phyloP scores from a whole-genome alignment of 1,284 basidiomycete species.

The Leccinum insigne region DNA sequence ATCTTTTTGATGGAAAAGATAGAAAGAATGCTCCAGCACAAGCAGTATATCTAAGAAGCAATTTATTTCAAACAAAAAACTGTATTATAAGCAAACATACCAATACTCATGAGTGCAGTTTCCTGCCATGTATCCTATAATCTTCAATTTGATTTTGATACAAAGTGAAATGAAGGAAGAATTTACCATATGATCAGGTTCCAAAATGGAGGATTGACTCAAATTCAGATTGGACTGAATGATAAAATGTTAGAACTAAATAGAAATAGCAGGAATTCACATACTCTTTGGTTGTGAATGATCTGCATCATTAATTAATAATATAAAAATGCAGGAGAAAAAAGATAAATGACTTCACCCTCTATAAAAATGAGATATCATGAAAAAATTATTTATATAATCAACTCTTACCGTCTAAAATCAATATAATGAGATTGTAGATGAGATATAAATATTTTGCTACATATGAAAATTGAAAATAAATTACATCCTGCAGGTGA shows the following conservation, averaged over 20 bases:
- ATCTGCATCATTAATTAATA: background rate
- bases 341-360: background rate
- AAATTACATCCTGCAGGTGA: background rate
- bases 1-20: background rate
- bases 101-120: background rate
- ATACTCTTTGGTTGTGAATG: rapidly evolving
- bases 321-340: background rate
- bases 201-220: background rate
- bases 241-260: background rate
- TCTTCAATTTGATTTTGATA: background rate
- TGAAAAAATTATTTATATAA: rapidly evolving
- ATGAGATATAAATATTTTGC: no score
- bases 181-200: background rate
- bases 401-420: no score
- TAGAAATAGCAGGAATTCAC: background rate
- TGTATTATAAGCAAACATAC: no score
- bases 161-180: background rate
- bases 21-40: background rate
- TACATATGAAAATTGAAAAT: background rate
- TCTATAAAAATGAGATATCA: background rate
- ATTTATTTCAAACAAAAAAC: background rate
- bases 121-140: background rate
- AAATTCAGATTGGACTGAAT: background rate
- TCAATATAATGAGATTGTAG: background rate
- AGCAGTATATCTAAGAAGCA: background rate